Percentiles rank a stretch among this genome's conserved stretches.
These are phyloP conservation scores for Colletotrichum sp. DNA, from an alignment of 2,329 filamentous ascomycete species.

Conservation along the genomic window DNA sequence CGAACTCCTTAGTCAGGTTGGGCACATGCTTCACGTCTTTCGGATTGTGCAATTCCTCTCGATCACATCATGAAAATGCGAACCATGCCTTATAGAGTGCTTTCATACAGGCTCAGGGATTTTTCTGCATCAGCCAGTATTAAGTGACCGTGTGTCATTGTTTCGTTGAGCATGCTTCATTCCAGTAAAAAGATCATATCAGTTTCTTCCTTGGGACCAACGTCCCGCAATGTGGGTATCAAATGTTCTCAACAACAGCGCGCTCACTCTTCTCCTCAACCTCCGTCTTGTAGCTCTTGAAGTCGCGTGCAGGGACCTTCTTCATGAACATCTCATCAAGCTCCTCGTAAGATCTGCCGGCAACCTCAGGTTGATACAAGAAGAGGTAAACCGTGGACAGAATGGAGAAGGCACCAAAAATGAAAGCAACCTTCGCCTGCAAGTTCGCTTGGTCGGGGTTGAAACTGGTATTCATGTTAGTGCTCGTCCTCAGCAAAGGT, in stretches of 20 bases:
- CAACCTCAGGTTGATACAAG: constrained; percentile 38
- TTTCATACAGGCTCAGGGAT: not conserved
- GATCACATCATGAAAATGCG: not conserved
- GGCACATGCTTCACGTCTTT: not conserved
- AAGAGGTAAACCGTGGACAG: constrained; percentile 32
- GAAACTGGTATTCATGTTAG: constrained; percentile 14
- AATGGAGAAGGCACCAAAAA: constrained; percentile 38
- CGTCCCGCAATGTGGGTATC: not conserved
- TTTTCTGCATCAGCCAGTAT: rapidly evolving
- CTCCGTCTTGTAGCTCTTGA: constrained; percentile 21
- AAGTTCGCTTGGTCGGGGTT: constrained; percentile 37
- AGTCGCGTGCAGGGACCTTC: constrained; percentile 26
- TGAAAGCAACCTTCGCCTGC: constrained; percentile 43
- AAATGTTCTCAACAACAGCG: not conserved
- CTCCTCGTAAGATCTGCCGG: constrained; percentile 25
- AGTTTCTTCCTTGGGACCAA: not conserved
- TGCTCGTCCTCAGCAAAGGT: not conserved
- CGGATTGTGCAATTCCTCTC: not conserved
- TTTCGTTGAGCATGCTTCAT: not conserved
- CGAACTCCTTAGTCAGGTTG: not conserved
- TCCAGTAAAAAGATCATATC: not conserved
- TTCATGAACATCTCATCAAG: constrained; percentile 27
- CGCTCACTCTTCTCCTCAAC: not conserved
- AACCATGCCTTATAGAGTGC: not conserved
- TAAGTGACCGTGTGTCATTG: not conserved